Conservation (phyloP, 352 stramenopile species). For the Globisporangium orthogonon region DNA sequence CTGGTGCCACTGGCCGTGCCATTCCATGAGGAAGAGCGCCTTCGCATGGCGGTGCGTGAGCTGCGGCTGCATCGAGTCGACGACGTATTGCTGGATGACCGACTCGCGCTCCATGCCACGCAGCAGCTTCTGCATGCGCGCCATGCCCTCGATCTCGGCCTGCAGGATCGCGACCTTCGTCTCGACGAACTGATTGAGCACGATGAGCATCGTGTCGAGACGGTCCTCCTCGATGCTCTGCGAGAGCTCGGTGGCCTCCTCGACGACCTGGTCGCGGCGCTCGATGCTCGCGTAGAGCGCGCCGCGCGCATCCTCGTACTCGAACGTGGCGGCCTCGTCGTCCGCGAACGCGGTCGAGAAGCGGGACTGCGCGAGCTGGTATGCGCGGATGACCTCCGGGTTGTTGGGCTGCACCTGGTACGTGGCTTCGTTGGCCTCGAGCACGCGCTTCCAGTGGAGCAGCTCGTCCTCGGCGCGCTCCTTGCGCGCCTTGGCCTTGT, state of each 20-base stretch:
- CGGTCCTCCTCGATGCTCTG: conserved; percentile 82
- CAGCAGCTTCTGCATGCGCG: conserved; percentile 54
- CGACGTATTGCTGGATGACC: conserved; percentile 82
- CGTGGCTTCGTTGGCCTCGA: conserved; percentile 76
- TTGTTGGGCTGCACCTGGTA: conserved; percentile 78
- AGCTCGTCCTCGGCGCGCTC: conserved; percentile 62
- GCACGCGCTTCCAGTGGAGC: conserved; percentile 64
- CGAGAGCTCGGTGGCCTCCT: conserved; percentile 68
- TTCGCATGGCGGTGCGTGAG: conserved; percentile 77
- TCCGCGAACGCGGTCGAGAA: conserved; percentile 63
- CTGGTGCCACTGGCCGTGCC: conserved; percentile 67
- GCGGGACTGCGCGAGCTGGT: conserved; percentile 50
- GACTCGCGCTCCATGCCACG: conserved; percentile 77
- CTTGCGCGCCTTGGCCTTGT: conserved; percentile 56
- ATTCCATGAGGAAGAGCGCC: conserved; percentile 71
- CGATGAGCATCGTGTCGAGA: conserved; percentile 77
- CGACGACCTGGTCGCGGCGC: conserved; percentile 71
- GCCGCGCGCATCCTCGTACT: conserved; percentile 55
- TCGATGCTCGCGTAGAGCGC: conserved; percentile 61
- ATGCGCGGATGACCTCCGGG: conserved; percentile 62
- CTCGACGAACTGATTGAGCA: conserved; percentile 83
- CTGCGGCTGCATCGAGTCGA: conserved; percentile 75
- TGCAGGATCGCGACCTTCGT: conserved; percentile 78
- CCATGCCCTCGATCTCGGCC: conserved; percentile 75
- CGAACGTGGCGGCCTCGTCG: conserved; percentile 41